Conservation (phyloP, 306 rosid species). For the Quercus aquifolioides region DNA sequence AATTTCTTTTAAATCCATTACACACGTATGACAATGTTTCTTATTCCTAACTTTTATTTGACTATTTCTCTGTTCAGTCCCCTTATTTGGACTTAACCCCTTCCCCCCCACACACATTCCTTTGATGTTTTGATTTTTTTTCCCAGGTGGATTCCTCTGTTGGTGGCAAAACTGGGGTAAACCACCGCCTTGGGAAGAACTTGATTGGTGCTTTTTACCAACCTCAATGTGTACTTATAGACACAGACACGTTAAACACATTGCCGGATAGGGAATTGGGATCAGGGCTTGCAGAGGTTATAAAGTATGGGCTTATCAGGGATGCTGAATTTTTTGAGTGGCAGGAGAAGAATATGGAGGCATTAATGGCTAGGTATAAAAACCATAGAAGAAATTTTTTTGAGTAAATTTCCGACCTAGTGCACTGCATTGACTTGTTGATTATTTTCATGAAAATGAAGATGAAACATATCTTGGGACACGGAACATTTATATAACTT, state of each 20-base stretch:
- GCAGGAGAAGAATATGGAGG: conserved; percentile 87
- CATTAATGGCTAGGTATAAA: conserved; percentile 69
- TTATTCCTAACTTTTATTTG: neutral
- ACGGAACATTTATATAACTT: conserved; percentile 1
- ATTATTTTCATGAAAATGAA: conserved; percentile 3
- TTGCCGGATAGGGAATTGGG: conserved; percentile 88
- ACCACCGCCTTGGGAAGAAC: conserved; percentile 92
- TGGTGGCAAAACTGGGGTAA: conserved; percentile 97
- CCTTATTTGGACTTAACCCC: neutral
- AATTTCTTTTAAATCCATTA: neutral
- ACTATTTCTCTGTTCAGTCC: neutral
- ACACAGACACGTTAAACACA: conserved; percentile 76
- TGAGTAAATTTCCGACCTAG: neutral
- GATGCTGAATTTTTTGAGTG: conserved; percentile 90
- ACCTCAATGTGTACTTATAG: conserved; percentile 90
- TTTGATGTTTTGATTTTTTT: neutral
- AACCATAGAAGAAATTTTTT: neutral
- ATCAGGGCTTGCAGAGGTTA: conserved; percentile 92
- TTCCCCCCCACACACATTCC: neutral
- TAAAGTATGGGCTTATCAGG: conserved; percentile 89
- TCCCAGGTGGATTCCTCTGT: conserved; percentile 96
- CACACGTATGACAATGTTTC: neutral
- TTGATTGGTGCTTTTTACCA: conserved; percentile 94
- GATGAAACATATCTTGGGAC: conserved; percentile 15
- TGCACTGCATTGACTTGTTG: neutral